These are phyloP conservation scores for Sporobolomyces roseus DNA, from an alignment of 768 basidiomycete genomes.

Conservation along the genomic window DNA sequence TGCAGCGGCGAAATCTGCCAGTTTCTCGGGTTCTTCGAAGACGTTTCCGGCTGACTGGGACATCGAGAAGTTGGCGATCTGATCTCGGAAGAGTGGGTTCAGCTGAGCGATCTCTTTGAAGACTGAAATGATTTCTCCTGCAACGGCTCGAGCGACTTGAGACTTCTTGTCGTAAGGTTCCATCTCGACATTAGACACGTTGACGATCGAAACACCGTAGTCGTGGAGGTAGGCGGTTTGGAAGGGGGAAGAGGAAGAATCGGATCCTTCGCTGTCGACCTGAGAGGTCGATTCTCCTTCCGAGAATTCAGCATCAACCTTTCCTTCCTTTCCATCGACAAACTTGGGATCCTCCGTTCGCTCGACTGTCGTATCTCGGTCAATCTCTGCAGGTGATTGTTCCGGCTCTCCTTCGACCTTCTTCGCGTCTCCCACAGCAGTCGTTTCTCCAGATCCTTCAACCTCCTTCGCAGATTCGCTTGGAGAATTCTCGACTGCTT, in stretches of 20 bases:
- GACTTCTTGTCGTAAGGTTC: constrained; percentile 78
- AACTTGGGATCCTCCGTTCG: constrained; percentile 4
- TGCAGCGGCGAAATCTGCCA: constrained; percentile 95
- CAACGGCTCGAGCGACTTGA: constrained; percentile 90
- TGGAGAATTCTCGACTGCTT: constrained; percentile 8
- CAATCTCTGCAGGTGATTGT: constrained; percentile 52
- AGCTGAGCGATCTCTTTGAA: constrained; percentile 98
- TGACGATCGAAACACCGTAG: constrained; percentile 78
- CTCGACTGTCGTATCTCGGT: constrained; percentile 47
- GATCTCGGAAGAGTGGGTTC: constrained; percentile 95
- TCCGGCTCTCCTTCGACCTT: constrained; percentile 45
- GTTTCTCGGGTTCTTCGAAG: constrained; percentile 94
- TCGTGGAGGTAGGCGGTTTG: constrained; percentile 82
- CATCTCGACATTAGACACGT: constrained; percentile 75
- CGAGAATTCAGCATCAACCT: too few relatives aligned
- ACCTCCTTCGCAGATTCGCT: not conserved
- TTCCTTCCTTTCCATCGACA: constrained; percentile 7
- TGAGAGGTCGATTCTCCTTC: too few relatives aligned
- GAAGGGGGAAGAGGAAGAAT: constrained; percentile 56
- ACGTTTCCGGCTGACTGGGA: constrained; percentile 87
- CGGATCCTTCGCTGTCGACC: too few relatives aligned
- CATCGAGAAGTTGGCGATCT: constrained; percentile 93
- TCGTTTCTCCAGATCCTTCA: constrained; percentile 9
- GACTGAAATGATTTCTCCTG: constrained; percentile 90
- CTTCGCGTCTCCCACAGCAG: not conserved